phyloP scores from a whole-genome alignment of 1,139 yeast genomes.

The Yamadazyma sp. region DNA sequence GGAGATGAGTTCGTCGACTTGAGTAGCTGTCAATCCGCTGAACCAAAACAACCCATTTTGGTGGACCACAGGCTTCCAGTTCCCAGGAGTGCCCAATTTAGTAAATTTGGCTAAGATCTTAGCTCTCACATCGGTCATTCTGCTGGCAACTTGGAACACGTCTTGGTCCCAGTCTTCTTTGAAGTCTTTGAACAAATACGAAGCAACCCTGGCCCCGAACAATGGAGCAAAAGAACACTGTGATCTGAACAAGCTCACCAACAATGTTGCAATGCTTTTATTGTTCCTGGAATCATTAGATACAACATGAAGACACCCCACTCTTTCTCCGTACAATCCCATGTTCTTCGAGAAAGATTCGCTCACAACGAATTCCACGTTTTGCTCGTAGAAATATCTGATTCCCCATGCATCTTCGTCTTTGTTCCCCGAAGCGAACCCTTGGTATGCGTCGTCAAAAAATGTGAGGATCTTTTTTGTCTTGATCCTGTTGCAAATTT shows the following conservation, averaged over 20 bases:
- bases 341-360: slow-evolving; percentile 48
- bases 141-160: slow-evolving; percentile 26
- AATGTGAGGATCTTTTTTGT: slow-evolving; percentile 64
- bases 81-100: slow-evolving; percentile 41
- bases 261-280: slow-evolving; percentile 24
- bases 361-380: slow-evolving; percentile 34
- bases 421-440: slow-evolving; percentile 65
- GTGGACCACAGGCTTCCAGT: slow-evolving; percentile 37
- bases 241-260: slow-evolving; percentile 33
- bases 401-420: slow-evolving; percentile 32
- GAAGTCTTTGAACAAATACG: slow-evolving; percentile 25
- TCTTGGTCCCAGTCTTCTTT: slow-evolving; percentile 35
- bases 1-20: slow-evolving; percentile 28
- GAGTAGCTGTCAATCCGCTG: slow-evolving; percentile 37
- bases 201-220: slow-evolving; percentile 44
- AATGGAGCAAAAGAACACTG: slow-evolving; percentile 50
- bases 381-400: slow-evolving; percentile 22
- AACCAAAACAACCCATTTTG: slow-evolving; percentile 48
- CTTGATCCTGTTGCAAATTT: slow-evolving; percentile 61
- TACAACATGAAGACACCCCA: slow-evolving; percentile 43
- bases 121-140: slow-evolving; percentile 32
- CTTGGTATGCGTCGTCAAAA: slow-evolving; percentile 93
- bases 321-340: slow-evolving; percentile 48
- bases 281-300: slow-evolving; percentile 22
- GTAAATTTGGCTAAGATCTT: slow-evolving; percentile 27